These are phyloP conservation scores for Oryza glumipatula DNA, from an alignment of 176 grass and related monocot species.

Conservation along the genomic window DNA sequence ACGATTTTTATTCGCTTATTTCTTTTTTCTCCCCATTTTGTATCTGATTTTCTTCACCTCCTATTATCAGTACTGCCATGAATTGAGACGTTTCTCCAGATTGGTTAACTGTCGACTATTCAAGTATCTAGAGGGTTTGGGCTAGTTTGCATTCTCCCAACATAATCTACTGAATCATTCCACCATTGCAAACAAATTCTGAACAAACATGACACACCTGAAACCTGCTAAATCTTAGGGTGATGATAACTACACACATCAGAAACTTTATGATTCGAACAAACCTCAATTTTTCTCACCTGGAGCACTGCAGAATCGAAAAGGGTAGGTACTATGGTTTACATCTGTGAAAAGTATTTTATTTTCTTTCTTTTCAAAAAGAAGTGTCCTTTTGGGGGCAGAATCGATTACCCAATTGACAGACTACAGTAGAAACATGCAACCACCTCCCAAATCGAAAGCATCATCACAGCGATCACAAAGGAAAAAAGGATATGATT, in stretches of 20 bases:
- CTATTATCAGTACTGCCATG: background rate
- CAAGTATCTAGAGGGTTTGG: background rate
- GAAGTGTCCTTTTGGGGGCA: background rate
- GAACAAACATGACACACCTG: background rate
- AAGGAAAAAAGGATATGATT: background rate
- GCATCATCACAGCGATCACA: background rate
- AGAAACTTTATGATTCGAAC: background rate
- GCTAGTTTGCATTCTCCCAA: background rate
- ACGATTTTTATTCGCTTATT: background rate
- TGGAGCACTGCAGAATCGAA: background rate
- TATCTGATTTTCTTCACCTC: background rate
- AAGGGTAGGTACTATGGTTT: background rate
- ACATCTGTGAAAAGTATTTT: background rate
- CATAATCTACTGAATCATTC: constrained; percentile 7
- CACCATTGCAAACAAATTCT: background rate
- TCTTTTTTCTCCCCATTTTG: background rate
- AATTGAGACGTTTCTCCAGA: background rate
- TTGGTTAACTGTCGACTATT: background rate
- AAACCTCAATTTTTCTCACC: background rate
- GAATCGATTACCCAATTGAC: background rate
- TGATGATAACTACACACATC: background rate
- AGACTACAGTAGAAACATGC: background rate
- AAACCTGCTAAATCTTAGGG: background rate
- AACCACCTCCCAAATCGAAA: constrained; percentile 26
- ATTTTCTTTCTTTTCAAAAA: background rate